phyloP scores from a whole-genome alignment of 2,329 filamentous ascomycete species.

The Venturia carpophila region DNA sequence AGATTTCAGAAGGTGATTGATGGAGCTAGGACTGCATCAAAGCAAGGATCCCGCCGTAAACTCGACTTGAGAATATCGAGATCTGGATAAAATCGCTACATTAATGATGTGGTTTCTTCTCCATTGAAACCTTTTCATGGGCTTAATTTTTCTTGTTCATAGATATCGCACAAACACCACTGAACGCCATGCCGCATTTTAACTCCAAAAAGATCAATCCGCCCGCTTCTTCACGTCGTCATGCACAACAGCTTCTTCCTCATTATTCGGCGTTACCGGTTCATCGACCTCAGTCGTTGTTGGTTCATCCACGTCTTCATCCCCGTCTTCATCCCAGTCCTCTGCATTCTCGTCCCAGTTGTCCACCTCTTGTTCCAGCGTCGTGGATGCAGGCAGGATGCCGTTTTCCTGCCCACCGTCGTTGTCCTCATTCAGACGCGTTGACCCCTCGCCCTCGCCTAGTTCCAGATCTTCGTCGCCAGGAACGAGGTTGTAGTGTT shows the following conservation, averaged over 20 bases:
- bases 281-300: constrained; percentile 16
- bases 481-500: constrained; percentile 63
- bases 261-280: constrained; percentile 29
- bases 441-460: constrained; percentile 46
- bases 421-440: constrained; percentile 34
- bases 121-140: not conserved
- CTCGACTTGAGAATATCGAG: not conserved
- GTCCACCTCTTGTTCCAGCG: constrained; percentile 75
- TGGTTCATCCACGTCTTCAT: constrained; percentile 41
- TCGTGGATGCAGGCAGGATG: constrained; percentile 25
- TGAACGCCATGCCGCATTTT: not conserved
- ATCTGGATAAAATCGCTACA: not conserved
- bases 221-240: not conserved
- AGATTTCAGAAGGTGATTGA: too few relatives aligned
- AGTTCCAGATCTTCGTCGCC: constrained; percentile 65
- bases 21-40: too few relatives aligned
- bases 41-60: too few relatives aligned
- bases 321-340: constrained; percentile 56
- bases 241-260: constrained; percentile 43
- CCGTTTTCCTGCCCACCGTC: constrained; percentile 27
- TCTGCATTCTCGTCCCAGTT: constrained; percentile 87
- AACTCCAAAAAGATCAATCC: not conserved
- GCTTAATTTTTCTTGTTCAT: not conserved
- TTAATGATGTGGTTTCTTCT: not conserved
- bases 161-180: not conserved